Conservation (phyloP, 2,329 filamentous ascomycete genomes). For the Lachnellula willkommii region DNA sequence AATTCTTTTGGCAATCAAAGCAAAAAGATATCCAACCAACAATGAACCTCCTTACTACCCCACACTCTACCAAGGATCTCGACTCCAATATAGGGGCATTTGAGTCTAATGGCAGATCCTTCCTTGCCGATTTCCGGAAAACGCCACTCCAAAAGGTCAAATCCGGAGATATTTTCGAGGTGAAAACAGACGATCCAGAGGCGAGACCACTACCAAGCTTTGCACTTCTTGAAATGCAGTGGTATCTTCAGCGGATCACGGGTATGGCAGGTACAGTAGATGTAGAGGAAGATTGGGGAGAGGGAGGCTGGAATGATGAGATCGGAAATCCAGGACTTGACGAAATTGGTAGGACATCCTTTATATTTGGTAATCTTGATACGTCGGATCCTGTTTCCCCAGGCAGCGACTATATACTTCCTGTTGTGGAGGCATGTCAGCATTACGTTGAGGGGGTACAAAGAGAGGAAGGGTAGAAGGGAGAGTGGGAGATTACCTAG, state of each 20-base stretch:
- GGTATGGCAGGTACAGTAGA: slow-evolving; percentile 11
- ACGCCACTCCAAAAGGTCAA: slow-evolving; percentile 15
- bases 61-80: slow-evolving; percentile 11
- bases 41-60: slow-evolving; percentile 14
- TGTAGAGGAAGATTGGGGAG: not conserved
- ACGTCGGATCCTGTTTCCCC: not conserved
- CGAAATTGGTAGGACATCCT: not conserved
- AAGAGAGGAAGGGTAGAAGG: not conserved
- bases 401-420: not conserved
- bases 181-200: slow-evolving; percentile 14
- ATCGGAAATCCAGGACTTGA: not conserved
- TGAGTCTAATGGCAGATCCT: slow-evolving; percentile 30
- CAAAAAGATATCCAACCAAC: not conserved
- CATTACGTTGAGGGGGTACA: not conserved
- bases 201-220: slow-evolving; percentile 12
- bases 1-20: slow-evolving; percentile 18
- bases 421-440: not conserved
- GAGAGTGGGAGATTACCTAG: too few species aligned
- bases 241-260: slow-evolving; percentile 11
- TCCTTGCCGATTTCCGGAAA: not conserved
- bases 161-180: slow-evolving; percentile 13
- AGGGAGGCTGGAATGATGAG: not conserved
- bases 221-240: slow-evolving; percentile 12
- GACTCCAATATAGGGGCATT: slow-evolving; percentile 3
- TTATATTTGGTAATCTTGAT: not conserved